Evolutionary conservation across 176 grass and related monocot genomes (phyloP), one percentile per base, ranked within the genome.

Genomic region (Miscanthus lutarioriparius): DNA sequence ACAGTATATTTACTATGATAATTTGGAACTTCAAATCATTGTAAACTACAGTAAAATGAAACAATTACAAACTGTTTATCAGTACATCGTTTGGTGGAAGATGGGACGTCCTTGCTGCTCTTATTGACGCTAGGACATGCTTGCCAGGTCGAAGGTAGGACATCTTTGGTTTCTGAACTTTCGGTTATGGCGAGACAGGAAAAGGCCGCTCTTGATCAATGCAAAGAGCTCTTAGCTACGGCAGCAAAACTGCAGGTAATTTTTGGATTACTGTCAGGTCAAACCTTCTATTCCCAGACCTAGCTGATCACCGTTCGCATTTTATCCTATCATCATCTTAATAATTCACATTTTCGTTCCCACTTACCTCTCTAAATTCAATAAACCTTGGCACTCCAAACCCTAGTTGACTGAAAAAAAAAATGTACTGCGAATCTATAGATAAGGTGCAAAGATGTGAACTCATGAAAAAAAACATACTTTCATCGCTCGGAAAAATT

Each of bases 191-290:
- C 62, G 33, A 61, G 61, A 70, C 74, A 92, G 85, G 92, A 89
- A 90, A 89, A 84, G 47, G 43, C 27, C 38, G 65, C 91, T 71
- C 80, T 97, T 62, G 80, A 92, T 64, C 92, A 94, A 36, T 97
- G 86, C 64, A 87, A 86, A 90, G 54, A 92, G 40, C 88, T 94
- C n/a, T 74, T 97, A 87, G 75, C 88, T 51, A 87, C 62, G 32
- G 77, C 86, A 41, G 90, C 90, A 75, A 82, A 85, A 69, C 79
- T 97, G 78, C 90, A 97, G 91, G 94, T 97, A 94, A 33, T 25
- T 73, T 72, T 63, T 35, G 36, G 20, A 81, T 80, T 74, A 26
- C 45, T 23, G 9, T 75, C 44, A 38, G 36, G 61, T 30, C 69
- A 73, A 38, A 87, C 44, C 22, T 53, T 76, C 61, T 82, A 33